phyloP scores from a whole-genome alignment of 2,329 filamentous ascomycete genomes.

The Cercospora sp. region DNA sequence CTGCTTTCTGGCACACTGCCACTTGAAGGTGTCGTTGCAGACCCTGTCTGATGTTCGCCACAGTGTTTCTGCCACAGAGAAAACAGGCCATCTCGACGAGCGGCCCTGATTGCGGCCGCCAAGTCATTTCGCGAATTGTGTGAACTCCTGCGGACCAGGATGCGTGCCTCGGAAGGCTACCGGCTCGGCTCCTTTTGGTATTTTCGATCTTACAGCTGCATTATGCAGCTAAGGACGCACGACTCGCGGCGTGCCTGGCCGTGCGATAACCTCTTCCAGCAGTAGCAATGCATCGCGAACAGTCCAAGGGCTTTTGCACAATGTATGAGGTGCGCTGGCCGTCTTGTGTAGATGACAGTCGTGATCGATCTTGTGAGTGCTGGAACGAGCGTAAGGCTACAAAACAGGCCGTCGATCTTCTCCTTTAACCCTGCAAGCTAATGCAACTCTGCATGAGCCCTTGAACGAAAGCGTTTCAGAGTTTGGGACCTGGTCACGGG shows the following conservation, averaged over 20 bases:
- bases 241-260: slow-evolving; percentile 10
- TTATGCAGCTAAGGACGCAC: slow-evolving; percentile 9
- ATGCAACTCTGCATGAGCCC: slow-evolving; percentile 14
- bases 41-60: neutral
- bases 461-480: slow-evolving; percentile 12
- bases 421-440: slow-evolving; percentile 9
- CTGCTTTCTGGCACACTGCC: neutral
- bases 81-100: neutral
- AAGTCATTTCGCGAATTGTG: neutral
- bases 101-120: neutral
- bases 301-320: neutral
- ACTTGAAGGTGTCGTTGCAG: neutral
- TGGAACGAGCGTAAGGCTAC: slow-evolving; percentile 9
- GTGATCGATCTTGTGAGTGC: neutral
- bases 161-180: slow-evolving; percentile 1
- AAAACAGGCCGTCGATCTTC: slow-evolving; percentile 8
- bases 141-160: slow-evolving; percentile 6
- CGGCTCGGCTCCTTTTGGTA: slow-evolving; percentile 12
- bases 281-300: neutral
- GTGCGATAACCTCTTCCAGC: neutral
- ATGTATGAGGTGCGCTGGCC: neutral
- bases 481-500: slow-evolving; percentile 8
- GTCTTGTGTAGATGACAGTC: neutral
- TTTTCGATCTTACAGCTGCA: slow-evolving; percentile 9
- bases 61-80: neutral